Conservation (phyloP, 2,329 filamentous ascomycete species). For the Calonectria multiphialidica region DNA sequence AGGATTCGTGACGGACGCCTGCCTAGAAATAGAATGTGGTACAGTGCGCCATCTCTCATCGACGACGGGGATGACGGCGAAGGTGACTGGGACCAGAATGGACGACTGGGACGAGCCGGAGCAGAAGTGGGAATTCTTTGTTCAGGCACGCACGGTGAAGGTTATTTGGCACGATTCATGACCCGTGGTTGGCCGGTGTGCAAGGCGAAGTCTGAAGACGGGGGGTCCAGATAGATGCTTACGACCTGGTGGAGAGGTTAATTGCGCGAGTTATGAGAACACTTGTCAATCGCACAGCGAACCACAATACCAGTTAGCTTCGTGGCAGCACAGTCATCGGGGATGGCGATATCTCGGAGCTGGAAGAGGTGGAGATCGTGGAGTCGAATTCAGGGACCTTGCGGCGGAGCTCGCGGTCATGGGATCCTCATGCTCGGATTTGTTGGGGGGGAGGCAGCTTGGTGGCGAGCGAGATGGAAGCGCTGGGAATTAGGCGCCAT, state of each 20-base stretch:
- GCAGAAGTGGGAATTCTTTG: not conserved
- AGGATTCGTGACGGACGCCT: not conserved
- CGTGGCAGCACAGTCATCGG: conserved; percentile 16
- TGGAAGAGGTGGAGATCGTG: conserved; percentile 9
- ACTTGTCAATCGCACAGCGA: conserved; percentile 27
- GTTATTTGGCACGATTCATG: not conserved
- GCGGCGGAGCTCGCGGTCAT: conserved; percentile 24
- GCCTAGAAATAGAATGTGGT: not conserved
- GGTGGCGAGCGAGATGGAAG: conserved; percentile 2
- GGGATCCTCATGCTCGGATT: conserved; percentile 14
- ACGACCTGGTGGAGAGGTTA: not conserved
- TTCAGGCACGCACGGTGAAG: conserved; percentile 4
- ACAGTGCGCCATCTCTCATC: not conserved
- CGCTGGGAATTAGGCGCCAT: not conserved
- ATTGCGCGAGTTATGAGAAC: conserved; percentile 12
- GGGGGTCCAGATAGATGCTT: not conserved
- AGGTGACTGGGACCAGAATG: not conserved
- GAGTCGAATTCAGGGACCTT: not conserved
- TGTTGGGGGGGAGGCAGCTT: not conserved
- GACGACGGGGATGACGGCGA: not conserved
- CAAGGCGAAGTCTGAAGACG: not conserved
- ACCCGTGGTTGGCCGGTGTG: not conserved
- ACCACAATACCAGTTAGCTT: not conserved
- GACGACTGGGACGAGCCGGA: not conserved
- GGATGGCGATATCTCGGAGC: conserved; percentile 10